phyloP scores from a whole-genome alignment of 2,329 filamentous ascomycete species.

The Cladosporium sp. region DNA sequence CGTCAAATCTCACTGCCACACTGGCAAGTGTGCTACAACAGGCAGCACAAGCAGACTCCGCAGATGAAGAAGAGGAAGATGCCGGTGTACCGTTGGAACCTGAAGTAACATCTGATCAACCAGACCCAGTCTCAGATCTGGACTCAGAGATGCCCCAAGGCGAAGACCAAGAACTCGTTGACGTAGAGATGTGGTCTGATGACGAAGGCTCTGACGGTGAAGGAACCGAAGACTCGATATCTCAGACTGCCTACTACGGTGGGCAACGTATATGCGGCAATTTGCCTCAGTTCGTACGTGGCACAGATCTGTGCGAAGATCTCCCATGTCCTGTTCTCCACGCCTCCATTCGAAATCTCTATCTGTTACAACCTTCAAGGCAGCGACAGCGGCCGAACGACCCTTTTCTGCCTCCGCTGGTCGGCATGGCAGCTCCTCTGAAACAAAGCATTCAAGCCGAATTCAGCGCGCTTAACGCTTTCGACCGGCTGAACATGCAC shows the following conservation, averaged over 20 bases:
- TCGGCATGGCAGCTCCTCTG: conserved; percentile 36
- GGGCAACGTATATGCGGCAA: conserved; percentile 25
- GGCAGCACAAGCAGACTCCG: neutral
- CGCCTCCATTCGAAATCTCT: conserved; percentile 39
- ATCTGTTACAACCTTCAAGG: conserved; percentile 36
- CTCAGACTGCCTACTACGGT: conserved; percentile 22
- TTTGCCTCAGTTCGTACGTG: conserved; percentile 23
- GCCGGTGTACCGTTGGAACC: conserved; percentile 1
- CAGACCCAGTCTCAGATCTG: neutral
- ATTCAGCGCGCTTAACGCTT: conserved; percentile 26
- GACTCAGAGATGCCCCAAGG: neutral
- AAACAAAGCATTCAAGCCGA: conserved; percentile 27
- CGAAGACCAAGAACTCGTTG: neutral
- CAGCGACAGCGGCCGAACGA: neutral
- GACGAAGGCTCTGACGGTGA: conserved; percentile 22
- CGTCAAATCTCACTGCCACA: neutral
- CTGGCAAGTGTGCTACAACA: neutral
- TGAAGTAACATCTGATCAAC: neutral
- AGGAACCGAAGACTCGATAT: conserved; percentile 22
- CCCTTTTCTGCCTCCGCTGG: conserved; percentile 23
- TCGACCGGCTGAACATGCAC: conserved; percentile 58
- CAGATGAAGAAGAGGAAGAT: neutral
- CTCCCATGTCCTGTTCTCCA: conserved; percentile 38
- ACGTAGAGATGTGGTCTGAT: conserved; percentile 13
- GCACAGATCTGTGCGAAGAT: conserved; percentile 24